Evolutionary conservation across 202 grass and related monocot species (phyloP), one percentile per base, ranked within the genome.

Genomic region (Carex arenaria): DNA sequence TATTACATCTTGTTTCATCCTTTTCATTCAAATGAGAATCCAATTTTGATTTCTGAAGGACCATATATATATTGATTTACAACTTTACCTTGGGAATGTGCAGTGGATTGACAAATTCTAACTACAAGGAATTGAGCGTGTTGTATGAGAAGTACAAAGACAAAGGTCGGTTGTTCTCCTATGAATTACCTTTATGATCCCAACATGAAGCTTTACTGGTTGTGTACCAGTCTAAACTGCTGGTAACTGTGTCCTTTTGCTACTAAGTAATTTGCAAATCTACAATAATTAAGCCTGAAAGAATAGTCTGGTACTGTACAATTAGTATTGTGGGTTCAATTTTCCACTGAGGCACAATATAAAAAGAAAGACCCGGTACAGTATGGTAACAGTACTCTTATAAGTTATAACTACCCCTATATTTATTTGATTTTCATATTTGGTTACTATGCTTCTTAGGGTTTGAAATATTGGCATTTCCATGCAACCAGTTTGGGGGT

Each of bases 391-490:
- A 53, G 12, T 54, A 74, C 47, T 74, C 2, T 31, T 17, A 17
- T 49, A 28, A 2, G 32, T 34, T 34, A 34, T 34, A 34, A 34
- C 10, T 51, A 7, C 11, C 42, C 19, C 23, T 26, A 47, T 34
- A 72, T 19, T 38, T 68, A 69, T 54, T 55, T 67, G 14, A 54
- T 31, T 49, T 75, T 34, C 55, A 15, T 74, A 8, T 76, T 76
- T 76, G 30, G 51, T 76, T 57, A 55, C 18, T 32, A 10, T n/a
- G 11, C 20, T 36, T 8, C 71, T 6, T 43, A 91, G 92, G 81
- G 10, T 81, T 94, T 19, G 89, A 94, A 80, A 94, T 94, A 87
- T 86, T 91, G 49, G 89, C 92, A 82, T 91, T 89, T 89, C 89
- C 92, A 4, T 94, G 92, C 89, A 94, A 94, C 43, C 92, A 91